Base-by-base conservation (phyloP, 2,329 filamentous ascomycete species). In the Talaromyces sp. region DNA sequence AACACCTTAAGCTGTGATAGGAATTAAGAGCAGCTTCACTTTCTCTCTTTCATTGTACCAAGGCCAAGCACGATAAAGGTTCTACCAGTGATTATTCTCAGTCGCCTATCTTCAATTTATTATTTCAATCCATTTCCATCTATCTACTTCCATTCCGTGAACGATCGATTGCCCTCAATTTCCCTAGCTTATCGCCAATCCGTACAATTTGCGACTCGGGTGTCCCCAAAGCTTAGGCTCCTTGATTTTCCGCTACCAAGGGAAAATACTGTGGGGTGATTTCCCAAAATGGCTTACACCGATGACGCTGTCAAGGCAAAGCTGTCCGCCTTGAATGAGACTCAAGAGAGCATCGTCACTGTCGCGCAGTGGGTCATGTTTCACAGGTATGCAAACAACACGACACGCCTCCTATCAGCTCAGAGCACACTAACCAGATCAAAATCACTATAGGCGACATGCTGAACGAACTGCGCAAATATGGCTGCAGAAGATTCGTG, bases 331-430 rank as follows among this genome's bases (percentile, higher is more conserved):
- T 84, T 99, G 57, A 97, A 96, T 75, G 95, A 99, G 76, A 96
- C 91, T 10, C 93, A 99, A 72, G 94, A 99, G 71, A 95, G 91
- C 75, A 97, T 99, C 68, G 86, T 96, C 56, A 93, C 90, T 32
- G 92, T 96, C 57, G 91, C 94, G 52, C 93, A 97, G 86, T 99
- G 95, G 95, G 94, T 99, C 57, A 95, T 99, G 88, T 99, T 99
- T 72, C 93, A 99, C 77, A 88, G 91, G 91, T 96, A 86, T 62
- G 61, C 52, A 37, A 42, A 51, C 49, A 40, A 43, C 33, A 24
- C 37, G 32, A 35, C 51, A 30, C 40, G 17, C 2, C 30, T 16
- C 24, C 33, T 7, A 27, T 22, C 11, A 7, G 40, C 46, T n/a
- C 30, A 32, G 30, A 37, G 37, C 11, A 33, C 16, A 35, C 60